phyloP scores from a whole-genome alignment of 116 monocot species.

The Iris pallida region DNA sequence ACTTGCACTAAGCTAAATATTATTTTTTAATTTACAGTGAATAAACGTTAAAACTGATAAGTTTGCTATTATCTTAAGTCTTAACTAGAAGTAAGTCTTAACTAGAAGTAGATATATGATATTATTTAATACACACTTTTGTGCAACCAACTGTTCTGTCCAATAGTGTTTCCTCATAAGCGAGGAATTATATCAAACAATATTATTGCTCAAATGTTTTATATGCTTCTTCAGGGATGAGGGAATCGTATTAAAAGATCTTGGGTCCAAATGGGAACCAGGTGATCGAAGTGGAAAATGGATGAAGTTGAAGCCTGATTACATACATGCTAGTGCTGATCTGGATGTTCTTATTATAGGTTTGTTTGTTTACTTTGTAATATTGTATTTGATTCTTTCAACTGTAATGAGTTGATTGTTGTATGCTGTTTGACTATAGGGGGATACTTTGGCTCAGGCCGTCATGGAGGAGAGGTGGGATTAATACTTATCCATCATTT shows the following conservation, averaged over 20 bases:
- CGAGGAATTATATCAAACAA: too few relatives aligned
- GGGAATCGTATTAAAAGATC: slow-evolving; percentile 89
- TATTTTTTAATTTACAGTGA: too few relatives aligned
- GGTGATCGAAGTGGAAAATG: slow-evolving; percentile 94
- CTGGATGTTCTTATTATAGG: slow-evolving; percentile 98
- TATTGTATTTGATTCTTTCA: background rate
- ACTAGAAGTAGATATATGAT: too few relatives aligned
- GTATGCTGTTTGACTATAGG: slow-evolving; percentile 42
- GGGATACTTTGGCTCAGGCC: slow-evolving; percentile 98
- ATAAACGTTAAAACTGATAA: too few relatives aligned
- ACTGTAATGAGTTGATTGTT: slow-evolving; percentile 1
- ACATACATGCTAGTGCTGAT: slow-evolving; percentile 91
- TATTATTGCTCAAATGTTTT: too few relatives aligned
- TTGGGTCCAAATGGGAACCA: slow-evolving; percentile 97
- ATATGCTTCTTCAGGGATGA: slow-evolving; percentile 54
- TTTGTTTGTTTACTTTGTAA: slow-evolving; percentile 16
- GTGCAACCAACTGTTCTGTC: too few relatives aligned
- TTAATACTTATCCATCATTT: slow-evolving; percentile 3
- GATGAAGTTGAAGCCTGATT: slow-evolving; percentile 98
- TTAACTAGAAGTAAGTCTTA: too few relatives aligned
- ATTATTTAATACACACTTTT: too few relatives aligned
- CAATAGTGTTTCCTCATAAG: too few relatives aligned
- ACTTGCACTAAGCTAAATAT: too few relatives aligned
- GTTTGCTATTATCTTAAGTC: too few relatives aligned
- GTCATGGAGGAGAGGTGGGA: slow-evolving; percentile 86